Conservation (phyloP, 768 basidiomycete genomes). For the Podaxis carcinomalis region DNA sequence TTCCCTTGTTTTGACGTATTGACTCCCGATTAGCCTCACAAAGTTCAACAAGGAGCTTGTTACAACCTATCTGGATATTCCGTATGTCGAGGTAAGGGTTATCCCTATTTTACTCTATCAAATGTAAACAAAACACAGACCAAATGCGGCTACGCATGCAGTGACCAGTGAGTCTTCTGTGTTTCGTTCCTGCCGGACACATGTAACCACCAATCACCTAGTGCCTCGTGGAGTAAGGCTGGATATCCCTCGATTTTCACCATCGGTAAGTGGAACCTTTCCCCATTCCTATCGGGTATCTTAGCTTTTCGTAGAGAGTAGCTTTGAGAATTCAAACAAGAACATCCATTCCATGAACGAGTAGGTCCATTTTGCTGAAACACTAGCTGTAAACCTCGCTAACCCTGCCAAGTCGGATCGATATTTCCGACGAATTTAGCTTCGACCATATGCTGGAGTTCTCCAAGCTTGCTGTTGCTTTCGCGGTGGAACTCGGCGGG, state of each 20-base stretch:
- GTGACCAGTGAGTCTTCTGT: conserved; percentile 65
- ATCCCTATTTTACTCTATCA: background rate
- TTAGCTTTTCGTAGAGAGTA: conserved; percentile 43
- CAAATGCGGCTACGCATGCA: conserved; percentile 91
- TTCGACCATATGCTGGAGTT: conserved; percentile 89
- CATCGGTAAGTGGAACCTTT: conserved; percentile 51
- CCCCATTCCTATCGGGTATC: conserved; percentile 13
- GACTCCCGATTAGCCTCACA: conserved; percentile 53
- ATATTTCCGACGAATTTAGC: conserved; percentile 84
- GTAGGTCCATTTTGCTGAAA: conserved; percentile 41
- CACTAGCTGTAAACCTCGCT: conserved; percentile 10
- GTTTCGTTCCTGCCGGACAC: conserved; percentile 24
- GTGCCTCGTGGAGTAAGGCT: conserved; percentile 81
- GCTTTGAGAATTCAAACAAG: conserved; percentile 74
- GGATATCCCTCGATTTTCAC: conserved; percentile 85
- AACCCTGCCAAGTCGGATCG: conserved; percentile 56
- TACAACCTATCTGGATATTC: conserved; percentile 76
- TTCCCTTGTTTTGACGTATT: conserved; percentile 12
- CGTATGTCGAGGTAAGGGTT: conserved; percentile 55
- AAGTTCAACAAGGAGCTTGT: conserved; percentile 76
- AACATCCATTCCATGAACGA: conserved; percentile 81
- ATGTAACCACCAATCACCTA: conserved; percentile 23
- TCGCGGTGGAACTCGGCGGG: conserved; percentile 71
- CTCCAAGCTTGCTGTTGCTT: conserved; percentile 78
- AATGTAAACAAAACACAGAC: conserved; percentile 42